Evolutionary conservation across 495 filamentous ascomycete genomes (phyloP).

Genomic region (Neurospora intermedia): DNA sequence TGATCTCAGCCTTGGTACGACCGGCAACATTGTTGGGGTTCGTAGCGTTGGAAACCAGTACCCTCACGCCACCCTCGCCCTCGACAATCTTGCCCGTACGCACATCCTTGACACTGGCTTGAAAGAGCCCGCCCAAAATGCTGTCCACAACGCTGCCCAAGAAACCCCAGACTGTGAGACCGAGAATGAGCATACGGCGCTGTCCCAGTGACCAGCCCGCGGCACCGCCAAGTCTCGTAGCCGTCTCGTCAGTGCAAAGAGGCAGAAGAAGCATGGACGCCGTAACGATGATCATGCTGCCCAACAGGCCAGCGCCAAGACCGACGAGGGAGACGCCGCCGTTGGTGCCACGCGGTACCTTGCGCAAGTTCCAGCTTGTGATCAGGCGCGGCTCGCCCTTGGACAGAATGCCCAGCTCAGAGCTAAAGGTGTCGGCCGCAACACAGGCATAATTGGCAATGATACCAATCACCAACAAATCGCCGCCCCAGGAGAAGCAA

Average conservation of each 20-base stretch:
- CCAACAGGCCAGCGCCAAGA: slow-evolving; percentile 60
- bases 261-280: slow-evolving; percentile 58
- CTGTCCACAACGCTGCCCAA: slow-evolving; percentile 79
- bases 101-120: slow-evolving; percentile 78
- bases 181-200: slow-evolving; percentile 44
- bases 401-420: slow-evolving; percentile 83
- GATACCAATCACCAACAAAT: slow-evolving; percentile 47
- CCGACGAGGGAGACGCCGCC: slow-evolving; percentile 75
- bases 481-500: slow-evolving; percentile 41
- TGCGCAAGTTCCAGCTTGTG: slow-evolving; percentile 60
- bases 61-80: slow-evolving; percentile 71
- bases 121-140: slow-evolving; percentile 72
- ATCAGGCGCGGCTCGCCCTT: slow-evolving; percentile 70
- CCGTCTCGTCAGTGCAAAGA: slow-evolving; percentile 43
- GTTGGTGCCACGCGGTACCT: slow-evolving; percentile 85
- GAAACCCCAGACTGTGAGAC: slow-evolving; percentile 58
- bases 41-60: slow-evolving; percentile 33
- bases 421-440: slow-evolving; percentile 88
- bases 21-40: slow-evolving; percentile 8
- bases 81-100: slow-evolving; percentile 80
- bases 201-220: slow-evolving; percentile 36
- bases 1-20: slow-evolving; percentile 24
- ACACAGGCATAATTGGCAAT: slow-evolving; percentile 80
- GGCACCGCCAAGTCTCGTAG: slow-evolving; percentile 22
- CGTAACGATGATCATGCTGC: slow-evolving; percentile 60